Base-by-base conservation (phyloP, 148 eudicot species). In the Persicaria maculosa region DNA sequence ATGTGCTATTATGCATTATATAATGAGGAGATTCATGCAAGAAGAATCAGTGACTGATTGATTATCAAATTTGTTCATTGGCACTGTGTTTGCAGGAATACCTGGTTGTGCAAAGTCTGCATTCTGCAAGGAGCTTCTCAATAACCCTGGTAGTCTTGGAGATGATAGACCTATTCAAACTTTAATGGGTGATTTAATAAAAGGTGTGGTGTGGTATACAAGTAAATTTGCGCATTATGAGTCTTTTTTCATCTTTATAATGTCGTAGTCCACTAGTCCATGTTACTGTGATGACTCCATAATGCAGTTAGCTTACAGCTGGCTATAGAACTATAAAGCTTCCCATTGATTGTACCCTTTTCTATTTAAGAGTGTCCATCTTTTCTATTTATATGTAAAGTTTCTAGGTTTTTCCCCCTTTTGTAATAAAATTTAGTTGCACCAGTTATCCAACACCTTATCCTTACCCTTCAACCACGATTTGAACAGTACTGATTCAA, bases 41-140 rank as follows among this genome's bases (percentile, higher is more conserved):
- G 17, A 64, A 5, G 6, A 12, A 43, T 14, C 43, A 65, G 45
- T 40, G 47, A 65, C 47, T 65, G 19, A 11, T 65, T 65, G 70
- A 65, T 65, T 12, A 6, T n/a, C 68, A 36, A 72, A 65, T 25
- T 12, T 47, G 4, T 72, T 53, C 74, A 22, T 52, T 17, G 7
- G 50, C 40, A 62, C 20, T 22, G 54, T 50, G 47, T 67, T 79
- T 79, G 22, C 85, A 94, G 98, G 97, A 84, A 92, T 94, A 76
- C 98, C 98, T 12, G 98, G 98, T 71, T 94, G 98, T 79, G 98
- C 97, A 15, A 94, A 94, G 83, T 94, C 98, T 68, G 97, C 96
- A 16, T 93, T 94, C 47, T 94, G 98, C 78, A 88, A 88, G 83
- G 97, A 90, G 76, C 84, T 94, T 76, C 68, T 90, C 67, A 81